A percentile compares a stretch with the other conserved stretches of the same genome.
These are phyloP conservation scores for Plasmodium chabaudi DNA, from an alignment of 169 alveolate genomes.

Conservation along the genomic window DNA sequence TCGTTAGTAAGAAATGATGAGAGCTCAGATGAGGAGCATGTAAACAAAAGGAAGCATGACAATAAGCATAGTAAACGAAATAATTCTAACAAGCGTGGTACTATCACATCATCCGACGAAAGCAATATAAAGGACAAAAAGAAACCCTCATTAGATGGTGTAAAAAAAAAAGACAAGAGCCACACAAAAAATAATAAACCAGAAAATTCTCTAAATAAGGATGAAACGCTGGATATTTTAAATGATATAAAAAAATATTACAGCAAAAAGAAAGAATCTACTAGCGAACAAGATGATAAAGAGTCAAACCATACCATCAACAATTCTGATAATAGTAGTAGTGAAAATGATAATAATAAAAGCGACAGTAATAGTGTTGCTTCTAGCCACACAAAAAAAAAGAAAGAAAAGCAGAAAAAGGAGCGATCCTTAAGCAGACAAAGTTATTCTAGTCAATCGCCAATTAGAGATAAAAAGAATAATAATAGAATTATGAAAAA, in stretches of 20 bases:
- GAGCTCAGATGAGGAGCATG: background rate
- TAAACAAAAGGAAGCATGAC: background rate
- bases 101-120: conserved; percentile 7
- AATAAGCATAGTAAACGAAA: no score
- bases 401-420: background rate
- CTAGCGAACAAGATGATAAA: no score
- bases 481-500: background rate
- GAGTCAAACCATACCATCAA: no score
- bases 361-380: background rate
- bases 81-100: no score
- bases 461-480: background rate
- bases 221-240: conserved; percentile 42
- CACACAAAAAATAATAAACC: conserved; percentile 6
- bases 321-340: no score
- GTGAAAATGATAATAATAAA: no score
- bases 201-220: background rate
- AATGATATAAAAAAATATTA: conserved; percentile 62
- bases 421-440: background rate
- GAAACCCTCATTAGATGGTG: background rate
- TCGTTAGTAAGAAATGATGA: no score
- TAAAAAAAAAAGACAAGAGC: conserved; percentile 6
- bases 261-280: conserved; percentile 16
- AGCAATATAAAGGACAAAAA: conserved; percentile 4
- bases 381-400: conserved; percentile 4
- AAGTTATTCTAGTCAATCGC: background rate